Evolutionary conservation across 495 filamentous ascomycete genomes (phyloP), one percentile per base, ranked within the genome.

Genomic region (Neurospora sublineolata): DNA sequence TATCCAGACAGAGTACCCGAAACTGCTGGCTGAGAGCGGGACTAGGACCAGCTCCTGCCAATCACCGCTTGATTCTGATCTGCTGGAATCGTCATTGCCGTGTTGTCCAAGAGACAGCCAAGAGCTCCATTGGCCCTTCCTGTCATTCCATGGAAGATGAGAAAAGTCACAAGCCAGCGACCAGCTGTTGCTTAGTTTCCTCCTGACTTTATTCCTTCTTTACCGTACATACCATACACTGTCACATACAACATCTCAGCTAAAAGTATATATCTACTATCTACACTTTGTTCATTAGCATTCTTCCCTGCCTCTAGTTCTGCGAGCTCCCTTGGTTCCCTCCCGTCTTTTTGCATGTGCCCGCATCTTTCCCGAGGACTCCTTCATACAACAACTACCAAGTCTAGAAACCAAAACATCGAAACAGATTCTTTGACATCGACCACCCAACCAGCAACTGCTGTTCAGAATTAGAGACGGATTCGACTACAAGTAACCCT

Each of bases 1-100:
- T 3, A 10, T 23, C 16, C n/a, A 5, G 23, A 7, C 10, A 58
- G 33, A 37, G 68, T 73, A 73, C 60, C 60, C 20, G 6, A 2
- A 60, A 4, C 14, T 16, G 12, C 8, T 60, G 23, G 23, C 1
- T 14, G 23, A 7, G n/a, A 27, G 40, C 20, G 42, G 69, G 20
- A 30, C 52, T 37, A 58, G 58, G 40, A 38, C 33, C 44, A 74
- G 73, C 73, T 74, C 40, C 33, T 18, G 70, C 73, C 73, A 74
- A 74, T 74, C 72, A 74, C 38, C 36, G 27, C 52, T 60, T 60
- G 52, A 60, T 60, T 60, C 52, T 60, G 52, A 60, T 60, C 52
- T 14, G 12, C 52, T 60, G 27, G 52, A 60, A 60, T 60, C 52
- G 52, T 60, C 52, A 60, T 60, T 60, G 52, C 52, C 52, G 52